Percentiles rank a stretch among this genome's conserved stretches.
Evolutionary conservation across 1,284 basidiomycete genomes (phyloP).

Genomic region (Puccinia triticina): DNA sequence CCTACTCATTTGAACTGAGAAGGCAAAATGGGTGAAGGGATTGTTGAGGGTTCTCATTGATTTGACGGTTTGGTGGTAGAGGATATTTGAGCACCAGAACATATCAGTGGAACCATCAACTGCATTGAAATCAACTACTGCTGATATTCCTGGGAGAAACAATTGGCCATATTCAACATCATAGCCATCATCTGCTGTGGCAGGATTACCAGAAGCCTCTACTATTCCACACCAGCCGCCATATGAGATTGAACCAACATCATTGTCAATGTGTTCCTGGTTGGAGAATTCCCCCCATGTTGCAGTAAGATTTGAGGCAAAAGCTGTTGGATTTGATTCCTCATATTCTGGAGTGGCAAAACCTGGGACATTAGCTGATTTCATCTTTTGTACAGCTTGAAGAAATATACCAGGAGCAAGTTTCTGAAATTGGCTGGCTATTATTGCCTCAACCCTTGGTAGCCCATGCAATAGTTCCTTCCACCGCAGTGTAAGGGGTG

Average conservation of each 20-base stretch:
- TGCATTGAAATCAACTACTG: background rate
- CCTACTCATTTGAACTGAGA: too few relatives aligned
- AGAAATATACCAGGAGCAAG: background rate
- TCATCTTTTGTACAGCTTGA: background rate
- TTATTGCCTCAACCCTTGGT: background rate
- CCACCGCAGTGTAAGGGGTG: too few relatives aligned
- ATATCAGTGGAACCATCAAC: background rate
- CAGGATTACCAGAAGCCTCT: background rate
- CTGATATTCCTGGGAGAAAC: background rate
- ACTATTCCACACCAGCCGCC: constrained; percentile 3
- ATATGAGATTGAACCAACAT: background rate
- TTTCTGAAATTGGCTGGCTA: background rate
- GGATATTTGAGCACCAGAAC: background rate
- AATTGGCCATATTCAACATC: background rate
- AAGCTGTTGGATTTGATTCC: background rate
- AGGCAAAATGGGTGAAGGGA: too few relatives aligned
- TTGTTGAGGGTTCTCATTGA: too few relatives aligned
- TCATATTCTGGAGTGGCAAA: background rate
- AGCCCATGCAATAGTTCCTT: background rate
- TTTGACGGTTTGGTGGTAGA: constrained; percentile 2
- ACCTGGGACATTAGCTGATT: background rate
- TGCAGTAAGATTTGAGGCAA: background rate
- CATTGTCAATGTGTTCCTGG: background rate
- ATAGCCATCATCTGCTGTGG: background rate
- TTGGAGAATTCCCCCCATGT: background rate